Evolutionary conservation across 495 filamentous ascomycete species (phyloP), one percentile per base, ranked within the genome.

Genomic region (Lepidopterella palustris): DNA sequence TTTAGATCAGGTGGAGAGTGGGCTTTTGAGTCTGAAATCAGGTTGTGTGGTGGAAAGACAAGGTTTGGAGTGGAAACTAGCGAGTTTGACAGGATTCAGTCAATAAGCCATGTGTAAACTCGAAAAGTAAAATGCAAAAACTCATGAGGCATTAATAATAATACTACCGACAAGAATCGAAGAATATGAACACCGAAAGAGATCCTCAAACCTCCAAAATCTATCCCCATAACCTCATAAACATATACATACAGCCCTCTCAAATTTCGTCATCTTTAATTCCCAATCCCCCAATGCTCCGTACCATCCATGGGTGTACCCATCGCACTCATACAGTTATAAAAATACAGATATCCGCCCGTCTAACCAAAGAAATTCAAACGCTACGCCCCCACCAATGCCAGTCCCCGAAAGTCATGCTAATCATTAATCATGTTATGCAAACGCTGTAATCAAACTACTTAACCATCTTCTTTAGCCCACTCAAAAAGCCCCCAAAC

Each of bases 391-490:
- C 18, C 35, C 35, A n/a, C n/a, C 35, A 42, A 42, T 18, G 35
- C 35, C 35, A 18, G 31, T 15, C 13, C 35, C 3, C 2, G 18
- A 42, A 18, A 13, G 18, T 42, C 13, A 42, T 42, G 35, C 35
- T 3, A 11, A 3, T 18, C 13, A 42, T 10, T 42, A 10, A 11
- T 42, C 35, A 42, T 42, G n/a, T n/a, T n/a, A n/a, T n/a, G n/a
- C n/a, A n/a, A n/a, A n/a, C n/a, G n/a, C n/a, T n/a, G n/a, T n/a
- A n/a, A n/a, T n/a, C n/a, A 25, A n/a, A 5, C 40, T 40, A 62
- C 20, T 23, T 56, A 10, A 66, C 59, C 31, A 62, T 66, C 56
- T 32, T 59, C 64, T 60, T 66, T 49, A 66, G 57, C 3, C 59
- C 56, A 9, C 58, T 58, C 57, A 61, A 65, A 18, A 65, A 56